These are phyloP conservation scores for Nothophytophthora sp. DNA, from an alignment of 352 stramenopile species.

Conservation along the genomic window DNA sequence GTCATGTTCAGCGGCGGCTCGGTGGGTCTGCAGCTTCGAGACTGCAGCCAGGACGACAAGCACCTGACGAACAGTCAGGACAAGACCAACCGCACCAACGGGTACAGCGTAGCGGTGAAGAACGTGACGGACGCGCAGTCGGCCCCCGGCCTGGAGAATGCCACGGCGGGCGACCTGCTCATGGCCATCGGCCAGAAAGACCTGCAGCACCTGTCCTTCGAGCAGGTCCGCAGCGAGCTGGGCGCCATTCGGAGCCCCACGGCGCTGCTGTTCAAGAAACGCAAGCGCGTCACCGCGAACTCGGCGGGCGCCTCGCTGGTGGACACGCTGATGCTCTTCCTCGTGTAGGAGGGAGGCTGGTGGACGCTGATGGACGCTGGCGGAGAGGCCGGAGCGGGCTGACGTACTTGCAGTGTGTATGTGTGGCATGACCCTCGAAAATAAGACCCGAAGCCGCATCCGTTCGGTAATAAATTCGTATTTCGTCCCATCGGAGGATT, in stretches of 20 bases:
- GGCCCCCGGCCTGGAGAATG: conserved; percentile 56
- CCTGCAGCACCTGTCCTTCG: conserved; percentile 63
- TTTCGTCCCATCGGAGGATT: too few relatives aligned
- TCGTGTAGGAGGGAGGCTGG: conserved; percentile 37
- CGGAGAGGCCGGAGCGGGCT: too few relatives aligned
- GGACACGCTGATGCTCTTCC: conserved; percentile 68
- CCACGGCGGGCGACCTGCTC: conserved; percentile 55
- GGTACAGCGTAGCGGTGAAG: conserved; percentile 63
- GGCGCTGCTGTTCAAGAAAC: conserved; percentile 68
- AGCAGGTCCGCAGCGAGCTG: conserved; percentile 57
- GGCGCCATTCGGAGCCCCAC: conserved; percentile 43
- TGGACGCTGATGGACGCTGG: too few relatives aligned
- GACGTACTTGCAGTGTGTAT: too few relatives aligned
- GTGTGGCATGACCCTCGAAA: too few relatives aligned
- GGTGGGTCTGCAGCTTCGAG: conserved; percentile 44
- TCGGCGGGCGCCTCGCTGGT: conserved; percentile 44
- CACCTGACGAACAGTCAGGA: conserved; percentile 43
- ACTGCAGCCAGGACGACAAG: conserved; percentile 48
- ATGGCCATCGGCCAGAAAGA: conserved; percentile 70
- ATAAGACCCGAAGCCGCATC: too few relatives aligned
- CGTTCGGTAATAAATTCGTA: too few relatives aligned
- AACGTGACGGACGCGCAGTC: conserved; percentile 50
- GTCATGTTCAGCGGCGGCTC: conserved; percentile 58
- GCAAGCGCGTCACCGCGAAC: conserved; percentile 33
- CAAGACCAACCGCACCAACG: conserved; percentile 62